Conservation (phyloP, 331 rosid genomes). For the Ulmus americana region DNA sequence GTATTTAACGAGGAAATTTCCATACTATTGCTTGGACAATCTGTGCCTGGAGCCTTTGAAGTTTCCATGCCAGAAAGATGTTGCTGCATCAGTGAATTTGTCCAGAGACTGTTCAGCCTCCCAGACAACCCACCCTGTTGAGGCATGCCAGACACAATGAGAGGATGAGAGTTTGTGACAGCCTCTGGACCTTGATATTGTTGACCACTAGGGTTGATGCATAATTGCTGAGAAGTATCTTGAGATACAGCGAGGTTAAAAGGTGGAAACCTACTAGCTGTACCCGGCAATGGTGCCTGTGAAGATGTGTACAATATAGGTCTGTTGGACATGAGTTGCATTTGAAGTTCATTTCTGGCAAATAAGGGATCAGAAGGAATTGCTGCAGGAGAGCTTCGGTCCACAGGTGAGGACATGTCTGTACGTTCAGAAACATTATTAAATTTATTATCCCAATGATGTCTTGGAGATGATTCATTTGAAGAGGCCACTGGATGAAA, state of each 20-base stretch:
- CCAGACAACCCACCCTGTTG: slow-evolving; percentile 32
- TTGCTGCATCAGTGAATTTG: slow-evolving; percentile 27
- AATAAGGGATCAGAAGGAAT: slow-evolving; percentile 32
- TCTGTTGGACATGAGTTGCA: slow-evolving; percentile 22
- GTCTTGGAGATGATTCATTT: slow-evolving; percentile 32
- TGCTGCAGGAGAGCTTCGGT: slow-evolving; percentile 24
- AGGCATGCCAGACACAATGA: slow-evolving; percentile 20
- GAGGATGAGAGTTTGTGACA: slow-evolving; percentile 25
- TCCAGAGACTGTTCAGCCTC: slow-evolving; percentile 28
- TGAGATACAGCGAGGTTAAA: slow-evolving; percentile 27
- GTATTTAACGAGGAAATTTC: slow-evolving; percentile 24
- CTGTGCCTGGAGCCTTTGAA: slow-evolving; percentile 10
- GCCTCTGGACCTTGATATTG: slow-evolving; percentile 41
- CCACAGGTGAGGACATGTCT: neutral
- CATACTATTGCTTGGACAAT: slow-evolving; percentile 20
- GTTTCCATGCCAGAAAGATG: slow-evolving; percentile 27
- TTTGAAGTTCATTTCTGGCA: slow-evolving; percentile 38
- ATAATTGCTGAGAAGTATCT: slow-evolving; percentile 26
- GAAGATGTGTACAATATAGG: slow-evolving; percentile 24
- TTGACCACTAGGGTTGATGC: slow-evolving; percentile 23
- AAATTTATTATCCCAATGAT: slow-evolving; percentile 34
- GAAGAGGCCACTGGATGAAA: slow-evolving; percentile 27
- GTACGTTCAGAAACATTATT: slow-evolving; percentile 20
- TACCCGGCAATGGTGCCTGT: slow-evolving; percentile 26
- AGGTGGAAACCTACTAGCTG: slow-evolving; percentile 28